Conservation (phyloP, 1,284 basidiomycete genomes). For the Sporisorium exsertum region DNA sequence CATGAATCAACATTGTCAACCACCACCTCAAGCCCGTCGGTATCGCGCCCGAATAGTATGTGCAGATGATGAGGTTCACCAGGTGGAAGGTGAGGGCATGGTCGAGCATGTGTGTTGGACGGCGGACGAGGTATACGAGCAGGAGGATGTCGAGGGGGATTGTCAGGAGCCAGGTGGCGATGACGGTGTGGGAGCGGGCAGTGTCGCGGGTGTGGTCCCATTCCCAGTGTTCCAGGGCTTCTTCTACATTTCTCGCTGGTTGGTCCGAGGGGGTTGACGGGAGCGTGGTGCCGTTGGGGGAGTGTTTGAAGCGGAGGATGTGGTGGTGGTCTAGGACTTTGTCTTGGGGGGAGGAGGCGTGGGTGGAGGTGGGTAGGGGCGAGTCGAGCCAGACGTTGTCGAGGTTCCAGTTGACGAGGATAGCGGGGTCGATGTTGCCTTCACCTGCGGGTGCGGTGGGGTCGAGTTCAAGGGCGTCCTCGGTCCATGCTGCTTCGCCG, state of each 20-base stretch:
- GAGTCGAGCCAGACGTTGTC: conserved; percentile 69
- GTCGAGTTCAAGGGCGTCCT: background rate
- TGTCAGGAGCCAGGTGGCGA: conserved; percentile 33
- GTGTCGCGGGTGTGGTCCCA: conserved; percentile 69
- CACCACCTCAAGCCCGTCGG: conserved; percentile 75
- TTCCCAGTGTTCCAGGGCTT: conserved; percentile 73
- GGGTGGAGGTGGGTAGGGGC: background rate
- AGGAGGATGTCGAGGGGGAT: conserved; percentile 75
- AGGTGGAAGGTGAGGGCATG: conserved; percentile 89
- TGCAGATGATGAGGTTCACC: conserved; percentile 89
- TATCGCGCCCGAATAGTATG: conserved; percentile 86
- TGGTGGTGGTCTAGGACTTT: conserved; percentile 27
- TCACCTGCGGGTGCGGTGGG: background rate
- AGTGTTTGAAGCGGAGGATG: conserved; percentile 29
- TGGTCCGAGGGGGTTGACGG: background rate
- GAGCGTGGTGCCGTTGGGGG: conserved; percentile 13
- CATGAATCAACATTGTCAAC: conserved; percentile 77
- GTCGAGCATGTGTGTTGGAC: conserved; percentile 93
- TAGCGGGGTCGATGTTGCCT: conserved; percentile 10
- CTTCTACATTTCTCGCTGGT: conserved; percentile 68
- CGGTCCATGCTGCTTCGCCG: background rate
- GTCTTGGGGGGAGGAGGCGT: background rate
- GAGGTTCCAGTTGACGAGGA: conserved; percentile 32
- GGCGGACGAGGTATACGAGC: conserved; percentile 85
- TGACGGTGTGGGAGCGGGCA: conserved; percentile 11